These are phyloP conservation scores for Micromonas pusilla DNA, from an alignment of 139 green algal genomes.

Conservation along the genomic window DNA sequence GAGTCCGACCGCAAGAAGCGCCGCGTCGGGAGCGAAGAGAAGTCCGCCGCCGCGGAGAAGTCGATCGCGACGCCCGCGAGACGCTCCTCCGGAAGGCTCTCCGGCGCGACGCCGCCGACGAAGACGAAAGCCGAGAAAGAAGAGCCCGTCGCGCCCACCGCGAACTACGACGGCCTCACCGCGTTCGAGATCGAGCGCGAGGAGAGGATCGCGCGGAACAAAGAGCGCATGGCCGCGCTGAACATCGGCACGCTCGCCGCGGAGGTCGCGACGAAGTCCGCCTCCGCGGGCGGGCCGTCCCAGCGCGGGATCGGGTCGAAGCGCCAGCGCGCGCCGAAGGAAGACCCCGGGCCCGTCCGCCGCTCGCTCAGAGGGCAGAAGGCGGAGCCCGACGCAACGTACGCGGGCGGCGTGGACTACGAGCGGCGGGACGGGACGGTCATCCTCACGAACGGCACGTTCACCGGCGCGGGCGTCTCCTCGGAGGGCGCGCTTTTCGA, in stretches of 20 bases:
- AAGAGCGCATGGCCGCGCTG: slow-evolving; percentile 8
- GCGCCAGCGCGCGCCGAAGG: not conserved
- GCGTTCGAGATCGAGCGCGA: slow-evolving; percentile 10
- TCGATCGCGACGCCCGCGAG: no score
- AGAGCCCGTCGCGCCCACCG: not conserved
- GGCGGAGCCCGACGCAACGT: not conserved
- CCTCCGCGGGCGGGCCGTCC: not conserved
- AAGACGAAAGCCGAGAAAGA: not conserved
- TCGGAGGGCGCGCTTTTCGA: no score
- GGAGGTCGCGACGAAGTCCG: not conserved
- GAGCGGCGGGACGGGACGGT: slow-evolving; percentile 9
- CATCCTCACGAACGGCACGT: slow-evolving; percentile 3
- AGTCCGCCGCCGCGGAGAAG: no score
- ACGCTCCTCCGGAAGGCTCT: no score
- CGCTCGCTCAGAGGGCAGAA: not conserved
- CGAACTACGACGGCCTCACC: not conserved
- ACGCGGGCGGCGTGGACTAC: not conserved
- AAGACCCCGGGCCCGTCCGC: not conserved
- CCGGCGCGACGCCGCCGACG: no score
- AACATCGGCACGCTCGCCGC: not conserved
- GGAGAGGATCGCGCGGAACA: not conserved
- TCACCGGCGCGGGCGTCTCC: not conserved
- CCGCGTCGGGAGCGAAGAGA: no score
- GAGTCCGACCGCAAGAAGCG: no score
- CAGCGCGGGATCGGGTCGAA: not conserved